Evolutionary conservation across 768 basidiomycete species (phyloP).

Genomic region (Cantharellus anzutake): DNA sequence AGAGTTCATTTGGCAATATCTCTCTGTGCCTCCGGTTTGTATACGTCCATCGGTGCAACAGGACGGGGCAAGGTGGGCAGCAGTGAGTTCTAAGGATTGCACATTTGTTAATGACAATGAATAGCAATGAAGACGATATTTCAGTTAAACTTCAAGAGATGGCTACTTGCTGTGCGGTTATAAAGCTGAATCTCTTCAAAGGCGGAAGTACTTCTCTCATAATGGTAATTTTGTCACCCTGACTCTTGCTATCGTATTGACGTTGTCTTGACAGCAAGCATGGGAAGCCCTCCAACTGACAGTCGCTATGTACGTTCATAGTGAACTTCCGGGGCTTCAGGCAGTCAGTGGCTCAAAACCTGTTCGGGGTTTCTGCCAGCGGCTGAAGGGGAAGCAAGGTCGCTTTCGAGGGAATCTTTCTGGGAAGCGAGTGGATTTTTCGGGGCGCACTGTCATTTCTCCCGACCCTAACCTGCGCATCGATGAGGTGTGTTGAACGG

Average conservation of each 20-base stretch:
- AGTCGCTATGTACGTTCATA: conserved; percentile 97
- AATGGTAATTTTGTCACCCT: conserved; percentile 34
- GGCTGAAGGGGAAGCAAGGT: conserved; percentile 96
- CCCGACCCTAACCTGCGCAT: conserved; percentile 98
- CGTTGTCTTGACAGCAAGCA: conserved; percentile 45
- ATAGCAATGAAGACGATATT: conserved; percentile 90
- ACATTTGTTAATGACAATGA: background rate
- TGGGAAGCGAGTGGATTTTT: conserved; percentile 98
- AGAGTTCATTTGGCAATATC: conserved; percentile 97
- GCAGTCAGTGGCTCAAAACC: conserved; percentile 75
- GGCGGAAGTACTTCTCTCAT: conserved; percentile 77
- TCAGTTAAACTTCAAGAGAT: conserved; percentile 97
- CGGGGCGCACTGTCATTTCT: conserved; percentile 93
- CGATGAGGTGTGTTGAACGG: conserved; percentile 43
- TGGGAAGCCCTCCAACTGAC: conserved; percentile 95
- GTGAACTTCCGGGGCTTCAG: conserved; percentile 84
- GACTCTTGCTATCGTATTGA: background rate
- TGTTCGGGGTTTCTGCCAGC: conserved; percentile 93
- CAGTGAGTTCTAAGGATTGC: background rate
- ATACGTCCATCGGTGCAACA: conserved; percentile 95
- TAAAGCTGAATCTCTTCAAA: conserved; percentile 75
- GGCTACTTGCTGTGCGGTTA: conserved; percentile 80
- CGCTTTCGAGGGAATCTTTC: conserved; percentile 96
- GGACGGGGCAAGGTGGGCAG: conserved; percentile 56
- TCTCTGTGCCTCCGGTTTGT: conserved; percentile 93